Base-by-base conservation (phyloP, 768 basidiomycete species). In the Boletus patriciae region DNA sequence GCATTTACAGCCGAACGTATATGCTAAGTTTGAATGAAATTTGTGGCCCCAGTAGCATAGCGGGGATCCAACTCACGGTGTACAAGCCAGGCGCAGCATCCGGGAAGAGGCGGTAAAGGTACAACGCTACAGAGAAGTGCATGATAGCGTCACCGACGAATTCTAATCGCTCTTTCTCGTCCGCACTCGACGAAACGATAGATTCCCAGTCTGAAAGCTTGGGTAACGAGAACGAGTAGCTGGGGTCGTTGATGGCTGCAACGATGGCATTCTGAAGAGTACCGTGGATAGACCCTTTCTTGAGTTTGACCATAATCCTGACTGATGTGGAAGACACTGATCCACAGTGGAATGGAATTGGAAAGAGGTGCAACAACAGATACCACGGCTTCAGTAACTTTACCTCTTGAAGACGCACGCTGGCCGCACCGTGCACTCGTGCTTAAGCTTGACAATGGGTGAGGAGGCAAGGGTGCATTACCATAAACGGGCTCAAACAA, bases 141-240 rank as follows among this genome's bases (percentile, higher is more conserved):
- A 81, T 79, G 51, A 78, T 66, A 29, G 77, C 75, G 52, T 80
- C 80, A 6, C 80, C 80, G 13, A 80, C 59, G 62, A 79, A 80
- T 62, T 81, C 80, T 45, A 80, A 54, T 27, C 78, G 71, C 36
- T 80, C 75, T 62, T 74, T 73, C 62, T 73, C 71, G 27, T 56
- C 55, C 16, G 40, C 47, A 15, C 60, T 65, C 45, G 63, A 72
- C 5, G 66, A 57, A 21, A 72, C 63, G 6, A 71, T 6, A 10
- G 68, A 63, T 25, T 72, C 68, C 69, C 70, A 70, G 41, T 72
- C 68, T 21, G 57, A 52, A 44, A 72, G 63, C 21, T 54, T 54
- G 40, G 70, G 69, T 18, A 69, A 53, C 21, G 67, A 61, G 56
- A 71, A 65, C 2, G 63, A 65, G 42, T 69, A 66, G 31, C 23